Evolutionary conservation across 2,329 filamentous ascomycete species (phyloP), one percentile per base, ranked within the genome.

Genomic region (Penicillium olsonii): DNA sequence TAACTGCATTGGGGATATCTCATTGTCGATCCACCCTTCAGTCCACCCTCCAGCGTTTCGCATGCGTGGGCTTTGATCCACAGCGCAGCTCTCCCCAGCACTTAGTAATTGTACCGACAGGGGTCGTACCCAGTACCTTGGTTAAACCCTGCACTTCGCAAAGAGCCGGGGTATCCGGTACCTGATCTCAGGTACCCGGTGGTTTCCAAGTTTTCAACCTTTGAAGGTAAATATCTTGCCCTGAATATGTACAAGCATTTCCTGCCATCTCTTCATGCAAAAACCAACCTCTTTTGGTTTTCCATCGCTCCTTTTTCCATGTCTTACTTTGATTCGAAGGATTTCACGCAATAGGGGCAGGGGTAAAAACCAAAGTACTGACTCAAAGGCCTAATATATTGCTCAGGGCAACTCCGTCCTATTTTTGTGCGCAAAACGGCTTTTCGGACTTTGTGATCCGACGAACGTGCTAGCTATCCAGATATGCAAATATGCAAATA

Each of bases 21-120:
- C 26, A 10, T 41, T 51, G 60, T 46, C 59, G 59, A 57, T 64
- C 60, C 48, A 41, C 41, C 38, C 54, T 48, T 44, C 44, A 45
- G 49, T 57, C 57, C 51, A 55, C 41, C 57, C 51, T 54, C 41
- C 52, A 54, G 53, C 55, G 61, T 63, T 63, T 63, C 61, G 61
- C 41, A 49, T 59, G 31, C 37, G 45, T 54, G 45, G 50, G 40
- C 29, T 35, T 29, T 41, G 54, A 41, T 48, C 60, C 57, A 55
- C 48, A 35, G n/a, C 31, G 48, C 51, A 59, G 53, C 53, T 61
- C 40, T 33, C 48, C 45, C 46, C 27, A 37, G 24, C 37, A 45
- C 40, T 19, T 20, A 14, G 7, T 17, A 20, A 7, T 8, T 42
- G 50, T 57, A 56, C 45, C 44, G 50, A 55, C 50, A 47, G 45